Percentiles rank a stretch among this genome's conserved stretches.
phyloP scores from a whole-genome alignment of 257 asterid species.

The Petrea volubilis region DNA sequence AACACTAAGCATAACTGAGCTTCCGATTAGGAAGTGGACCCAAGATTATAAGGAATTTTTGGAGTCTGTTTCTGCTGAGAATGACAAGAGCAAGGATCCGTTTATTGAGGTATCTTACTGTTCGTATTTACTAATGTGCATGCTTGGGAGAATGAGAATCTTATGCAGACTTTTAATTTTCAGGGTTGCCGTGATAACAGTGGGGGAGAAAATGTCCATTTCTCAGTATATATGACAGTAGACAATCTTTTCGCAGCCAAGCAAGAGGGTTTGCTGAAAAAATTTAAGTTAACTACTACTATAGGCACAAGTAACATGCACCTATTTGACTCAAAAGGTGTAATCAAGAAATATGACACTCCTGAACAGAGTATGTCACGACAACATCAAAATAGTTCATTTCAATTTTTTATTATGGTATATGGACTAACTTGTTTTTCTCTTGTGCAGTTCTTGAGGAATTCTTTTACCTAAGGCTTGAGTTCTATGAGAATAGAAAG shows the following conservation, averaged over 20 bases:
- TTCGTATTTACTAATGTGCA: background rate
- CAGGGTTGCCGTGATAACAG: slow-evolving; percentile 74
- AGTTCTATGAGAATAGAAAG: slow-evolving; percentile 79
- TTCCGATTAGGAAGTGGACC: slow-evolving; percentile 91
- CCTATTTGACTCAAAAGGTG: slow-evolving; percentile 79
- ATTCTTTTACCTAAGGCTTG: slow-evolving; percentile 74
- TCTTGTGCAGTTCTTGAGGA: slow-evolving; percentile 86
- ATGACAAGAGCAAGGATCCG: slow-evolving; percentile 74
- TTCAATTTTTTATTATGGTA: background rate
- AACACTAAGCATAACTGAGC: slow-evolving; percentile 72
- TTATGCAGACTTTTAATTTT: background rate
- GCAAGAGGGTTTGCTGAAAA: slow-evolving; percentile 78
- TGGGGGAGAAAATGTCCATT: slow-evolving; percentile 66
- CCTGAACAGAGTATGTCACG: slow-evolving; percentile 85
- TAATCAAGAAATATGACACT: slow-evolving; percentile 83
- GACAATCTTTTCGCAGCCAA: slow-evolving; percentile 60
- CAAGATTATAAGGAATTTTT: slow-evolving; percentile 90
- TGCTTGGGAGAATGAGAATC: background rate
- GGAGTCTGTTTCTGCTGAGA: slow-evolving; percentile 70
- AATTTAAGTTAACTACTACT: slow-evolving; percentile 72
- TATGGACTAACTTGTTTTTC: slow-evolving; percentile 13
- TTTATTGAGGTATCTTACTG: slow-evolving; percentile 64
- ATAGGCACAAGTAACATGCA: slow-evolving; percentile 94
- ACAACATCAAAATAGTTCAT: background rate
- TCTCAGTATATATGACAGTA: slow-evolving; percentile 53